Base-by-base conservation (phyloP, 805 yeast species). In the Saccharomycopsis vini region DNA sequence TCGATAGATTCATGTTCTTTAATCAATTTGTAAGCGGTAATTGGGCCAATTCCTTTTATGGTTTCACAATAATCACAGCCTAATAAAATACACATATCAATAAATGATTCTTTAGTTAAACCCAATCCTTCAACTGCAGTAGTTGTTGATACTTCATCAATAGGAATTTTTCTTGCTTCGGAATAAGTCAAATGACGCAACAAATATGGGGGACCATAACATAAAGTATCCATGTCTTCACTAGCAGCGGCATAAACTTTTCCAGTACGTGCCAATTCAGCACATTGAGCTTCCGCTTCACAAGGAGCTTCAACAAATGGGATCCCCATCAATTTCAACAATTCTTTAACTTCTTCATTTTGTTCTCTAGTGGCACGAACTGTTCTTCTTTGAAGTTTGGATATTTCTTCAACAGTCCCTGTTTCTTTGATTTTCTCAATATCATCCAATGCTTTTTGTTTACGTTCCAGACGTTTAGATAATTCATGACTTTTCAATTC, bases 251-350 rank as follows among this genome's bases (percentile, higher is more conserved):
- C 98, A 59, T 80, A 92, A 0, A 90, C 97, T 57, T 87, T 88
- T 2, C 95, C 97, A 10, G 77, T 75, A 46, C 78, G 75, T 3
- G 97, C 97, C 39, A 92, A 64, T 50, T 79, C 92, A 0, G 98
- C 97, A 68, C 98, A 92, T 56, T 92, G 97, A 0, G 98, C 95
- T 61, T 92, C 99, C 2, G 99, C 99, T 62, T 92, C 99, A 59
- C 96, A 81, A 1, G 99, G 98, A 0, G 98, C 97, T 43, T 77
- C 79, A 4, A 92, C 82, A 54, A 68, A 85, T 2, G 99, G 99
- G 40, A 92, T 83, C 0, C 99, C 99, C 99, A 92, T 92, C 29
- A 90, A 64, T 40, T 69, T 74, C 44, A 92, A 68, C 43, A 92
- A 64, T 50, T 74, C 69, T 61, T 87, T 86, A 18, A 96, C 97